Percentiles rank a stretch among this genome's conserved stretches.
phyloP scores from a whole-genome alignment of 768 basidiomycete genomes.

The Ramaria sp. region DNA sequence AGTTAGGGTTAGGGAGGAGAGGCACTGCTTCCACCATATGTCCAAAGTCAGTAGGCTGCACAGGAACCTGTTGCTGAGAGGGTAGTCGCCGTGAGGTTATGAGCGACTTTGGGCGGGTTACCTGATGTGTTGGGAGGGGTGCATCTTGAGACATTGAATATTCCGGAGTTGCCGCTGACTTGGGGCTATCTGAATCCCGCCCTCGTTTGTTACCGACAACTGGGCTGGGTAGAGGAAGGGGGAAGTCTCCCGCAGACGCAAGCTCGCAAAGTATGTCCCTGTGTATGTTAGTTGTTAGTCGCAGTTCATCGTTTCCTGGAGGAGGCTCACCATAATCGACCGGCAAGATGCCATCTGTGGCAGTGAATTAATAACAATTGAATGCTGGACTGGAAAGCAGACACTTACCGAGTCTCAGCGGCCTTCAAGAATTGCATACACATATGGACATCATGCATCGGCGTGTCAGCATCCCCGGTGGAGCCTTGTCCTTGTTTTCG shows the following conservation, averaged over 20 bases:
- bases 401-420: conserved; percentile 18
- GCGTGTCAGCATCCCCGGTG: conserved; percentile 29
- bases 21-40: neutral
- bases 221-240: conserved; percentile 48
- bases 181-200: conserved; percentile 43
- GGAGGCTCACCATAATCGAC: conserved; percentile 35
- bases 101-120: neutral
- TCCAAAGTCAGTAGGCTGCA: neutral
- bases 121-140: neutral
- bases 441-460: conserved; percentile 48
- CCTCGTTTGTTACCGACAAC: conserved; percentile 46
- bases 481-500: conserved; percentile 31
- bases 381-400: neutral
- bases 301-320: neutral
- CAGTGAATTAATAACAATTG: neutral
- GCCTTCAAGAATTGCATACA: conserved; percentile 43
- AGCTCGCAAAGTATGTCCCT: conserved; percentile 71
- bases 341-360: conserved; percentile 35
- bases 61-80: neutral
- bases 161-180: neutral
- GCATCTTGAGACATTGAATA: neutral
- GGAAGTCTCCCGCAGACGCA: conserved; percentile 60
- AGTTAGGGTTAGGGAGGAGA: neutral
- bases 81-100: neutral
- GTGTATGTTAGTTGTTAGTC: neutral